Evolutionary conservation across 805 yeast genomes (phyloP).

Genomic region (Lipomyces orientalis): DNA sequence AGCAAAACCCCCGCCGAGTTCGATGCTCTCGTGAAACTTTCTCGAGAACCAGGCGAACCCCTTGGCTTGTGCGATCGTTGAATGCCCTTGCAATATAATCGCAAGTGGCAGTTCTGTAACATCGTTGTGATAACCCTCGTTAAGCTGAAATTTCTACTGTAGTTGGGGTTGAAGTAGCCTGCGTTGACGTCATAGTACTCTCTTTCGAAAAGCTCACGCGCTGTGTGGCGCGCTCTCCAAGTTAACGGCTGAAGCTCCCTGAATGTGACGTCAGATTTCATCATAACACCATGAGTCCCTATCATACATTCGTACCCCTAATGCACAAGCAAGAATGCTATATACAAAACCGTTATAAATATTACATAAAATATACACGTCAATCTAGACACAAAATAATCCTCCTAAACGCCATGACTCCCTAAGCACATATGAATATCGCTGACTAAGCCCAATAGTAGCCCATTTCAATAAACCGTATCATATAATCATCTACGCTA

Average conservation of each 20-base stretch:
- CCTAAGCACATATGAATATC: neutral
- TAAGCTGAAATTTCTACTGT: too few species aligned
- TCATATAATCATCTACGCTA: constrained; percentile 96
- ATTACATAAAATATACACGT: neutral
- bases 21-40: neutral
- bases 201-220: too few species aligned
- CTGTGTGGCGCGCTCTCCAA: too few species aligned
- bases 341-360: neutral
- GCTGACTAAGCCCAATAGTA: constrained; percentile 33
- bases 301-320: neutral
- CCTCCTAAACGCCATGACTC: constrained; percentile 3
- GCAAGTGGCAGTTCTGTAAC: neutral
- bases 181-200: too few species aligned
- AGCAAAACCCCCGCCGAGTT: neutral
- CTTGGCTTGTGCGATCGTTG: neutral
- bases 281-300: neutral
- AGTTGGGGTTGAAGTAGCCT: neutral
- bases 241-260: too few species aligned
- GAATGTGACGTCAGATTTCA: neutral
- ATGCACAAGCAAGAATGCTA: neutral
- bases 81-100: neutral
- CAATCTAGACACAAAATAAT: neutral
- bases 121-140: neutral
- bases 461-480: constrained; percentile 70
- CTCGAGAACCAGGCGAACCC: neutral